Evolutionary conservation across 129 eudicot genomes (phyloP), one percentile per base, ranked within the genome.

Genomic region (Saposhnikovia divaricata): DNA sequence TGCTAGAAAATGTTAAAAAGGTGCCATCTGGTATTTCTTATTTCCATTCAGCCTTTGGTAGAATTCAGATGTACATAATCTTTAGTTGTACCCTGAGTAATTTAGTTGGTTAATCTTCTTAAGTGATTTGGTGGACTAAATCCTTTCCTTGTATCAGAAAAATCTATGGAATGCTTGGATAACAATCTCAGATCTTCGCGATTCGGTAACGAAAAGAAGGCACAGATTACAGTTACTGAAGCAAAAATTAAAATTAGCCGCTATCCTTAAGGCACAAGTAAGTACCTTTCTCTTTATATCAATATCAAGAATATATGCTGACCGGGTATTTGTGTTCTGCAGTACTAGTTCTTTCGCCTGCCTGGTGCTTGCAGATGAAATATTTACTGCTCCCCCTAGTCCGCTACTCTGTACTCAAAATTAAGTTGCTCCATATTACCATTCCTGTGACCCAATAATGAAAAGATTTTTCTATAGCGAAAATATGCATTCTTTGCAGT

Each of bases 81-180:
- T 75, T 10, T 74, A 47, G 57, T 44, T 74, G 53, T n/a, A n/a
- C 19, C 51, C 4, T 27, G 48, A 23, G 47, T 44, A 43, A 44
- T 10, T n/a, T 34, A 34, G 37, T 34, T 75, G 31, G 78, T 39
- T 75, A 25, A 75, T 73, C 51, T 42, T 73, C 77, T 19, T 3
- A 3, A 11, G 38, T 73, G 5, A 43, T 73, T 44, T 73, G 40
- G 55, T 61, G 47, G 82, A 53, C 81, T 80, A 81, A 80, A 75
- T 72, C 21, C 70, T 39, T 80, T 78, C 57, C 53, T 80, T 73
- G 25, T 85, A 53, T 42, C 95, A 95, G 98, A 92, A 90, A 84
- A 86, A 85, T 83, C 87, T 95, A 37, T 92, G 98, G 98, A 89
- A 92, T 72, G 98, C 97, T 65, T 95, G 97, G 98, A 95, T 95